These are phyloP conservation scores for Saccharomycopsis hybrid DNA, from an alignment of 1,139 yeast genomes.

Conservation along the genomic window DNA sequence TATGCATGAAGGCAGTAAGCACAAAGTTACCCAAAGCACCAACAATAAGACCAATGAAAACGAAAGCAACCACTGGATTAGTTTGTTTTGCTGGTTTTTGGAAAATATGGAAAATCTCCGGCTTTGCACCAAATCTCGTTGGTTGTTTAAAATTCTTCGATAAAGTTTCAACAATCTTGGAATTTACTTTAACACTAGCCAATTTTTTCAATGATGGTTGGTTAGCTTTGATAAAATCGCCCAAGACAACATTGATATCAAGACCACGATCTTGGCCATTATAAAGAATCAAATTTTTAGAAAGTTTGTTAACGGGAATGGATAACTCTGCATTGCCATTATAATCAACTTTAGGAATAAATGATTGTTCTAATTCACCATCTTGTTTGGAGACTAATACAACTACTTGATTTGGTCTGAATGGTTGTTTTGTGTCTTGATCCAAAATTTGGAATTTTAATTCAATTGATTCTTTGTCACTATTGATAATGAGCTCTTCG, in stretches of 20 bases:
- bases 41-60: slow-evolving; percentile 35
- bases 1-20: slow-evolving; percentile 7
- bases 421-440: slow-evolving; percentile 10
- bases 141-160: too few species aligned
- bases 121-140: slow-evolving; percentile 37
- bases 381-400: slow-evolving; percentile 9
- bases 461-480: slow-evolving; percentile 9
- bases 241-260: slow-evolving; percentile 10
- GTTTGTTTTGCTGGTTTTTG: slow-evolving; percentile 36
- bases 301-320: slow-evolving; percentile 11
- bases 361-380: slow-evolving; percentile 11
- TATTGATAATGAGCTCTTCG: neutral
- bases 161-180: slow-evolving; percentile 21
- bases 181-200: slow-evolving; percentile 1
- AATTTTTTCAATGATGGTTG: slow-evolving; percentile 4
- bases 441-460: slow-evolving; percentile 14
- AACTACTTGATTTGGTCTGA: slow-evolving; percentile 18
- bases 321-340: slow-evolving; percentile 3
- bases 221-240: slow-evolving; percentile 5
- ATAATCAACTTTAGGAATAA: slow-evolving; percentile 11
- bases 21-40: slow-evolving; percentile 32
- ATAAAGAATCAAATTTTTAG: slow-evolving; percentile 7
- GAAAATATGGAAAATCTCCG: slow-evolving; percentile 48
- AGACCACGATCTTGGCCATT: neutral
- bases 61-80: slow-evolving; percentile 37